These are phyloP conservation scores for Pythium grandisporangium DNA, from an alignment of 352 stramenopile genomes.

Conservation along the genomic window DNA sequence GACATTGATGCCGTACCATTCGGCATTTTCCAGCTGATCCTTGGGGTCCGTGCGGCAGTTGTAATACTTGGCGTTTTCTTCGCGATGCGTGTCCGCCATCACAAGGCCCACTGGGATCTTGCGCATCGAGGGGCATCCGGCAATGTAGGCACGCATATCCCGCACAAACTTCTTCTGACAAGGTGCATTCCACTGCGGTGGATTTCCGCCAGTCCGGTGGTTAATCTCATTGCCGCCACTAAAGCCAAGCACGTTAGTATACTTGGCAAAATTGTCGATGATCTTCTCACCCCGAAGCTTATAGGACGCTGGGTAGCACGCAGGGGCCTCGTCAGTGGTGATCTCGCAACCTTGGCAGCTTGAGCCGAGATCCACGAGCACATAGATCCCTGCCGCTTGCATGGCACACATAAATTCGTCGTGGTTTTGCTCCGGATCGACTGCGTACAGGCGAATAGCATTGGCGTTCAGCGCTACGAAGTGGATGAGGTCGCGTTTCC, in stretches of 20 bases:
- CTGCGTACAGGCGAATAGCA: slow-evolving; percentile 71
- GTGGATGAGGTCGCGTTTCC: slow-evolving; percentile 55
- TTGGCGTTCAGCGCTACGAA: slow-evolving; percentile 64
- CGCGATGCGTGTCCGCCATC: slow-evolving; percentile 48
- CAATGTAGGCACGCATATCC: slow-evolving; percentile 77
- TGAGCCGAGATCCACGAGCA: slow-evolving; percentile 51
- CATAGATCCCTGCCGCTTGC: slow-evolving; percentile 65
- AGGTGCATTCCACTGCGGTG: slow-evolving; percentile 47
- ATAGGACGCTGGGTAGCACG: slow-evolving; percentile 54
- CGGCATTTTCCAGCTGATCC: slow-evolving; percentile 57
- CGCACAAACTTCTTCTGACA: slow-evolving; percentile 87
- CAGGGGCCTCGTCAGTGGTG: slow-evolving; percentile 30
- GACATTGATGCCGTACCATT: slow-evolving; percentile 84
- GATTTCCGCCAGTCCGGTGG: slow-evolving; percentile 35
- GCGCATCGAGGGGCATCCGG: slow-evolving; percentile 41
- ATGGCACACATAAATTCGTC: slow-evolving; percentile 83
- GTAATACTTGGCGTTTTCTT: slow-evolving; percentile 70
- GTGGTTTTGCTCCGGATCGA: slow-evolving; percentile 64
- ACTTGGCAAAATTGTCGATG: slow-evolving; percentile 75
- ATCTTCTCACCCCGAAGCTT: slow-evolving; percentile 73
- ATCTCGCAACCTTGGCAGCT: slow-evolving; percentile 62
- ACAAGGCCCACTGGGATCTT: slow-evolving; percentile 70
- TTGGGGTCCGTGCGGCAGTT: slow-evolving; percentile 58
- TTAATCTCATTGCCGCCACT: slow-evolving; percentile 80
- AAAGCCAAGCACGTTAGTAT: slow-evolving; percentile 77